Evolutionary conservation across 495 filamentous ascomycete genomes (phyloP).

Genomic region (Sporormia fimetaria): DNA sequence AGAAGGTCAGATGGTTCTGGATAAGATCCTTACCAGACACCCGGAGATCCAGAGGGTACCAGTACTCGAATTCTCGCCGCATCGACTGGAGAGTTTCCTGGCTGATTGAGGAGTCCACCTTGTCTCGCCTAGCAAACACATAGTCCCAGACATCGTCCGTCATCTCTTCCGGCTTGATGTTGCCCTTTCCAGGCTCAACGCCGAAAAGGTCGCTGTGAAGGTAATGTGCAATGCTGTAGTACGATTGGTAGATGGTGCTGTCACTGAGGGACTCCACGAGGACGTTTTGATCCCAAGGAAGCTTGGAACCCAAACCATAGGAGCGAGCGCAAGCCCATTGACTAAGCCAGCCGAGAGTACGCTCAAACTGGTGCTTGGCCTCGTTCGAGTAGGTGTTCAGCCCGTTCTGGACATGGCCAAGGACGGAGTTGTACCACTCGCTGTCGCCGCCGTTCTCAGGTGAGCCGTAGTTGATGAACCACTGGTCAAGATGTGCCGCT

Average conservation of each 20-base stretch:
- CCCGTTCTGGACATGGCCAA: constrained; percentile 59
- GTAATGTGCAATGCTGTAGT: constrained; percentile 87
- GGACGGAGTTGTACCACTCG: constrained; percentile 64
- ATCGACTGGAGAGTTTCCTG: constrained; percentile 61
- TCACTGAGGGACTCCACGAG: constrained; percentile 89
- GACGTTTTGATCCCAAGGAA: constrained; percentile 83
- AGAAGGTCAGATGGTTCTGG: constrained; percentile 75
- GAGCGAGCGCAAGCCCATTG: constrained; percentile 91
- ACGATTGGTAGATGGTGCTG: constrained; percentile 89
- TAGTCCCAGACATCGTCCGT: constrained; percentile 96
- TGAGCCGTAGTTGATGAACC: constrained; percentile 85
- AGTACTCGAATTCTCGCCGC: constrained; percentile 90
- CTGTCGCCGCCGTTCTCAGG: constrained; percentile 49
- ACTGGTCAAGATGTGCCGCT: constrained; percentile 88
- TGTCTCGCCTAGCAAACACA: constrained; percentile 58
- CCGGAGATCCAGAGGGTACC: constrained; percentile 82
- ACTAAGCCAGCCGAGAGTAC: constrained; percentile 78
- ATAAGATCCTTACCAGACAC: constrained; percentile 45
- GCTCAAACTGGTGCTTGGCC: constrained; percentile 71
- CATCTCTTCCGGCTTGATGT: constrained; percentile 76
- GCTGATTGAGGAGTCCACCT: constrained; percentile 42
- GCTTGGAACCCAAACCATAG: constrained; percentile 84
- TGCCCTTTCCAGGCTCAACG: constrained; percentile 50
- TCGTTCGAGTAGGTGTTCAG: constrained; percentile 71
- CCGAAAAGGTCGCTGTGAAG: constrained; percentile 78